Conservation (phyloP, 1,284 basidiomycete species). For the Trichosporon sp. region DNA sequence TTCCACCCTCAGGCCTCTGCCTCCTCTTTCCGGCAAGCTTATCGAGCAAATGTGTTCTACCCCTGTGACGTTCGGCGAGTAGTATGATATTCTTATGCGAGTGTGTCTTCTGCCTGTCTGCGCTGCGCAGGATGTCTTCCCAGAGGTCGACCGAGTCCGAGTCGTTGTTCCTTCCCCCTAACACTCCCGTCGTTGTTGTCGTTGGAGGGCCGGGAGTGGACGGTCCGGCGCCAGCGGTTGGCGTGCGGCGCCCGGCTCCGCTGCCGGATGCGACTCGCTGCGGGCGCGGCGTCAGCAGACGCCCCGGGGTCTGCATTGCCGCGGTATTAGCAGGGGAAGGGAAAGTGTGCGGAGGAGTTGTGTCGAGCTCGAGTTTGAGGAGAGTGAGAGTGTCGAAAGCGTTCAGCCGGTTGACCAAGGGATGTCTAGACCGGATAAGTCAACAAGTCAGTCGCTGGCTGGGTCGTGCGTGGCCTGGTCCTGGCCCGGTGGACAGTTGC, state of each 20-base stretch:
- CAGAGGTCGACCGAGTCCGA: constrained; percentile 59
- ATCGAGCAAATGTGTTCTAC: constrained; percentile 20
- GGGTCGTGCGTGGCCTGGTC: not conserved
- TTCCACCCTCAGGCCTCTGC: constrained; percentile 8
- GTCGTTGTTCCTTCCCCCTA: not conserved
- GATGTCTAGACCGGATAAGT: no score
- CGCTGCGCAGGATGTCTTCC: constrained; percentile 83
- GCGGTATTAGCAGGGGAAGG: not conserved
- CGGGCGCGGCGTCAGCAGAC: not conserved
- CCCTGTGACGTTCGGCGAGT: constrained; percentile 56
- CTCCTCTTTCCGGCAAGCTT: constrained; percentile 12
- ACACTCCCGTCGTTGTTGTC: not conserved
- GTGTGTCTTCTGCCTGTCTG: constrained; percentile 63
- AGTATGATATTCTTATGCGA: constrained; percentile 78
- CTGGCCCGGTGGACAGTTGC: not conserved
- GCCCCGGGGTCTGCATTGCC: not conserved
- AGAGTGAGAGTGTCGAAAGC: no score
- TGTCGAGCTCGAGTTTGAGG: not conserved
- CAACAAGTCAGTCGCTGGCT: not conserved
- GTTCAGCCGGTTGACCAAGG: no score
- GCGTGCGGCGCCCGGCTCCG: not conserved
- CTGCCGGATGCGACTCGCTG: not conserved
- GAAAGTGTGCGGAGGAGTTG: not conserved
- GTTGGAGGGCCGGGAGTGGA: not conserved
- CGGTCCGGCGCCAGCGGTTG: not conserved